Evolutionary conservation across 192 early-diverging fungal species (phyloP).

Genomic region (Coemansia erecta): DNA sequence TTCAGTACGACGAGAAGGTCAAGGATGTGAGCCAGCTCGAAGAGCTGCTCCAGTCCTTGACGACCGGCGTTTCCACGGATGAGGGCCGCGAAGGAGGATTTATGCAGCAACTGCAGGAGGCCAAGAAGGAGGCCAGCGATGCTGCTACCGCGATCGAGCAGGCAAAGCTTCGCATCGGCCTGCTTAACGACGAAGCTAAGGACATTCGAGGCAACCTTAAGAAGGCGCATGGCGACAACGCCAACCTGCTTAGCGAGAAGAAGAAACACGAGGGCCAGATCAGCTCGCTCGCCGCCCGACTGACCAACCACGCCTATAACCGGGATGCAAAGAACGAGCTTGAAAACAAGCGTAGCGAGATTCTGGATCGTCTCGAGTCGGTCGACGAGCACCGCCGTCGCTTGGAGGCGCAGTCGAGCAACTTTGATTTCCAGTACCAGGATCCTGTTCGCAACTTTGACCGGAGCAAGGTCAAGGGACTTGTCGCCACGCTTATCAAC

Average conservation of each 20-base stretch:
- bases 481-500: conserved; percentile 86
- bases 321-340: conserved; percentile 36
- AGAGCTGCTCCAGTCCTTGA: conserved; percentile 87
- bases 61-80: conserved; percentile 86
- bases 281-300: conserved; percentile 10
- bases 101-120: conserved; percentile 89
- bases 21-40: conserved; percentile 56
- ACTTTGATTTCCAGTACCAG: conserved; percentile 76
- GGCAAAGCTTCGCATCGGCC: conserved; percentile 72
- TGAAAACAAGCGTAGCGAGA: conserved; percentile 35
- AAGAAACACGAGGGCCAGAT: conserved; percentile 24
- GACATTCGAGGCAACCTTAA: conserved; percentile 66
- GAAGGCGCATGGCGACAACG: conserved; percentile 68
- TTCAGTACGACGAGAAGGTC: conserved; percentile 44
- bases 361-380: conserved; percentile 32
- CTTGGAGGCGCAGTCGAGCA: conserved; percentile 56
- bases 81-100: conserved; percentile 95
- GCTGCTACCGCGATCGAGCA: conserved; percentile 75
- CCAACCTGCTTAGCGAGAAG: conserved; percentile 55
- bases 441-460: conserved; percentile 88
- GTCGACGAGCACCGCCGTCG: conserved; percentile 41
- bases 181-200: conserved; percentile 70
- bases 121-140: conserved; percentile 61
- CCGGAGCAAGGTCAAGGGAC: conserved; percentile 82
- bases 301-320: conserved; percentile 30